Percentiles rank a stretch among this genome's conserved stretches.
Evolutionary conservation across 768 basidiomycete species (phyloP).

Genomic region (Pluteus cervinus): DNA sequence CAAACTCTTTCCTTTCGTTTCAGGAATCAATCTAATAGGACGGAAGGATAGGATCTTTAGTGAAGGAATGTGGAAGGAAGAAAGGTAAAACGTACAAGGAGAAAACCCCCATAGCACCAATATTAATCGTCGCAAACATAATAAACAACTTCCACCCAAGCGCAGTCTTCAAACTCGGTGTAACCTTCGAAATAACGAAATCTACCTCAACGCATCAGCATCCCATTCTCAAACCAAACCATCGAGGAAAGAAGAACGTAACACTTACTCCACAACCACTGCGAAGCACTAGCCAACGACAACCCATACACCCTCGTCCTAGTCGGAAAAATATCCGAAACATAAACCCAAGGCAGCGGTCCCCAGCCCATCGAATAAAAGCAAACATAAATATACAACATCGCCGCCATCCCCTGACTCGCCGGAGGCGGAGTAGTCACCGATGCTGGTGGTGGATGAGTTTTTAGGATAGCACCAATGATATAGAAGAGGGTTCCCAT

Average conservation of each 20-base stretch:
- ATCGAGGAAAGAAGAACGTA: neutral
- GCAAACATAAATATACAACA: slow-evolving; percentile 83
- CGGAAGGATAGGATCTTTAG: neutral
- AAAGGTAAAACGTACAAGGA: slow-evolving; percentile 41
- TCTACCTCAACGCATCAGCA: slow-evolving; percentile 28
- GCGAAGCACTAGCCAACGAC: slow-evolving; percentile 66
- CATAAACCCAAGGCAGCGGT: slow-evolving; percentile 52
- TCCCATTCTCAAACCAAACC: neutral
- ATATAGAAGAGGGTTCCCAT: slow-evolving; percentile 83
- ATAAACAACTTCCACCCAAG: slow-evolving; percentile 74
- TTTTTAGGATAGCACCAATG: slow-evolving; percentile 79
- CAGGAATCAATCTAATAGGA: slow-evolving; percentile 43
- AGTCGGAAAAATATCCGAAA: slow-evolving; percentile 83
- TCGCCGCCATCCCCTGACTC: slow-evolving; percentile 77
- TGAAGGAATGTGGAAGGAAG: neutral
- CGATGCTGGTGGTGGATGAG: slow-evolving; percentile 50
- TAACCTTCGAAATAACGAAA: slow-evolving; percentile 68
- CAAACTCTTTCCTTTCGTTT: slow-evolving; percentile 53
- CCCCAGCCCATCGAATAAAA: slow-evolving; percentile 89
- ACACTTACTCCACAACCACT: slow-evolving; percentile 75
- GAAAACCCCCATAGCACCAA: slow-evolving; percentile 64
- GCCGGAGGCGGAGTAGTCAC: slow-evolving; percentile 43
- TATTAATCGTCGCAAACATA: slow-evolving; percentile 71
- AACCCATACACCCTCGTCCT: slow-evolving; percentile 79
- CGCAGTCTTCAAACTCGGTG: slow-evolving; percentile 53